These are phyloP conservation scores for Mycena sp. DNA, from an alignment of 1,284 basidiomycete species.

Conservation along the genomic window DNA sequence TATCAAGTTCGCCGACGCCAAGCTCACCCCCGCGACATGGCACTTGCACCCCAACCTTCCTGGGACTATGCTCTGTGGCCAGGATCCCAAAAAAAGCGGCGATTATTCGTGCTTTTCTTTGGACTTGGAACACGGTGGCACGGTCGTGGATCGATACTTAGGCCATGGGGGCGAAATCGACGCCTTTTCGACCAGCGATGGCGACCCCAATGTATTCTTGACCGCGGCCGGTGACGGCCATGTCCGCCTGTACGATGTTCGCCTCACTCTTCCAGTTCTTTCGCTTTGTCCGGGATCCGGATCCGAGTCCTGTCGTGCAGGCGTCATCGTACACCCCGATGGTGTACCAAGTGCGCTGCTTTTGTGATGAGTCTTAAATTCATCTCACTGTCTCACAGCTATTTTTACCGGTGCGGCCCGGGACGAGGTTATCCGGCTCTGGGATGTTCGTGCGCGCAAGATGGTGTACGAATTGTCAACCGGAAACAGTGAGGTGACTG, in stretches of 20 bases:
- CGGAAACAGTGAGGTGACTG: slow-evolving; percentile 49
- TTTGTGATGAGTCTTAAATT: neutral
- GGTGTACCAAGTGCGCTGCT: slow-evolving; percentile 44
- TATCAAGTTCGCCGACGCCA: slow-evolving; percentile 36
- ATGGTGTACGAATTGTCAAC: slow-evolving; percentile 51
- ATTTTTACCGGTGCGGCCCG: slow-evolving; percentile 43
- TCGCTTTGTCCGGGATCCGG: slow-evolving; percentile 31
- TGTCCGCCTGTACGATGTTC: slow-evolving; percentile 51
- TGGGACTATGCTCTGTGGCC: slow-evolving; percentile 39
- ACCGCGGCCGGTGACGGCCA: slow-evolving; percentile 49
- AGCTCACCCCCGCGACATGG: slow-evolving; percentile 39
- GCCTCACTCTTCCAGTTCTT: slow-evolving; percentile 42
- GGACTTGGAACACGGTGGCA: slow-evolving; percentile 43
- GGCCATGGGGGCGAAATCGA: slow-evolving; percentile 46
- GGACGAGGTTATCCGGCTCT: slow-evolving; percentile 45
- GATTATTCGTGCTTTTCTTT: slow-evolving; percentile 39
- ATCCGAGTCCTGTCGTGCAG: slow-evolving; percentile 22
- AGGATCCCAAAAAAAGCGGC: slow-evolving; percentile 15
- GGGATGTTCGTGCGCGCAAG: slow-evolving; percentile 49
- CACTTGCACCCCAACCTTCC: slow-evolving; percentile 37
- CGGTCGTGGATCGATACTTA: slow-evolving; percentile 44
- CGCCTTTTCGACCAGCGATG: slow-evolving; percentile 27
- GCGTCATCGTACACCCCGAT: slow-evolving; percentile 38
- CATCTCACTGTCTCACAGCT: slow-evolving; percentile 32
- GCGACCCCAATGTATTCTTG: slow-evolving; percentile 47